These are phyloP conservation scores for Pseudogymnoascus sp. DNA, from an alignment of 2,329 filamentous ascomycete genomes.

Conservation along the genomic window DNA sequence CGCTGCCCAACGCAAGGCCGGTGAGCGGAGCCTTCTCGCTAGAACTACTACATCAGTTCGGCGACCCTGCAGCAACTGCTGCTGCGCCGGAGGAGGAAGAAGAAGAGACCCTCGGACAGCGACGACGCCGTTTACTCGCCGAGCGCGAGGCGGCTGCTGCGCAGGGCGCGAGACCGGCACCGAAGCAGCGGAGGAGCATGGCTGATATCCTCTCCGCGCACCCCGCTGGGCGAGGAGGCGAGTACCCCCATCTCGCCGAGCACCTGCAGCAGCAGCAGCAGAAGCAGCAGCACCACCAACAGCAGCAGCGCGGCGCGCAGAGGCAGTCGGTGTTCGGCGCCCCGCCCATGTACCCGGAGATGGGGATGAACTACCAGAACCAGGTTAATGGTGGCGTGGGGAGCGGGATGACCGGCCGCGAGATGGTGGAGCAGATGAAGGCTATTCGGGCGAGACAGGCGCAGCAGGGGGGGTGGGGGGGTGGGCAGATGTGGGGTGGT, in stretches of 20 bases:
- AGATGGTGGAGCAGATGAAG: conserved; percentile 16
- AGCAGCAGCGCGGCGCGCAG: neutral
- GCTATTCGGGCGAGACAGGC: conserved; percentile 13
- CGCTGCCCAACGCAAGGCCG: conserved; percentile 33
- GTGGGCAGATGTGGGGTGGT: conserved; percentile 16
- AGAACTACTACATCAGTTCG: conserved; percentile 60
- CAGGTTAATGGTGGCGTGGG: neutral
- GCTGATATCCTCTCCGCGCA: conserved; percentile 41
- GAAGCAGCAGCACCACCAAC: neutral
- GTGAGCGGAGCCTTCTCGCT: conserved; percentile 59
- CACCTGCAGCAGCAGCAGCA: neutral
- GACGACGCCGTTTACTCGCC: conserved; percentile 63
- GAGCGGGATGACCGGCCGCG: conserved; percentile 13
- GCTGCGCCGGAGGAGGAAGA: conserved; percentile 34
- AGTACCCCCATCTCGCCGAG: neutral
- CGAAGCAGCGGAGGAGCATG: conserved; percentile 34
- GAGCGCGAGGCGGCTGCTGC: conserved; percentile 42
- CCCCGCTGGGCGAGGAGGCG: conserved; percentile 28
- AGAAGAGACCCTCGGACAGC: conserved; percentile 72
- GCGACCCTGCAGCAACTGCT: conserved; percentile 32
- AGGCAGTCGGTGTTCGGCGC: neutral
- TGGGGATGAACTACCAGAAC: neutral
- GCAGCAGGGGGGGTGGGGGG: conserved; percentile 10
- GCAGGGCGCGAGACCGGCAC: conserved; percentile 16
- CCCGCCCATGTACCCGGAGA: neutral